Conservation (phyloP, 2,329 filamentous ascomycete genomes). For the Fusarium agapanthi region DNA sequence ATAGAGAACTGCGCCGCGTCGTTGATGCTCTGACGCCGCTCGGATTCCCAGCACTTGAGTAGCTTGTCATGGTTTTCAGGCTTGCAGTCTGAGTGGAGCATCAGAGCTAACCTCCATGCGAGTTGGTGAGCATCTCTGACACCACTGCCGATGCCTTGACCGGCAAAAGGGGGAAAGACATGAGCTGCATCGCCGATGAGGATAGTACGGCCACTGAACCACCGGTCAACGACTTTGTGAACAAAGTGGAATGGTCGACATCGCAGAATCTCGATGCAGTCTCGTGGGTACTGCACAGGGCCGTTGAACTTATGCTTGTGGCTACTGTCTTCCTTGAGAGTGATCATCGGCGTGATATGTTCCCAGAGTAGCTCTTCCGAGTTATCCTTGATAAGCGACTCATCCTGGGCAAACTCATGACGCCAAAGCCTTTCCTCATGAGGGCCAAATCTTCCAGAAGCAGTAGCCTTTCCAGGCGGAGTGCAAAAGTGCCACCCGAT, state of each 20-base stretch:
- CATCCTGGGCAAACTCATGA: not conserved
- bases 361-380: not conserved
- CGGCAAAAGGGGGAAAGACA: not conserved
- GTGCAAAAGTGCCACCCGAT: not conserved
- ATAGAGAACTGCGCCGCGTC: not conserved
- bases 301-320: not conserved
- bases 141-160: not conserved
- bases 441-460: not conserved
- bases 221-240: not conserved
- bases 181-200: not conserved
- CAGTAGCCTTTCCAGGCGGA: not conserved
- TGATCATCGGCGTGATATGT: not conserved
- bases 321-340: not conserved
- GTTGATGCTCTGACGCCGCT: not conserved
- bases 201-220: not conserved
- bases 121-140: not conserved
- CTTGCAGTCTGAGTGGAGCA: not conserved
- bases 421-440: not conserved
- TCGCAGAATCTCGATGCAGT: not conserved
- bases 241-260: not conserved
- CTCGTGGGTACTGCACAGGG: not conserved
- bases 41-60: not conserved
- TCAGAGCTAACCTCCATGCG: not conserved
- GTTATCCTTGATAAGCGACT: not conserved
- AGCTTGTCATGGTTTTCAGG: not conserved